Evolutionary conservation across 83 land plant species (phyloP), one percentile per base, ranked within the genome.

Genomic region (Picea abies): DNA sequence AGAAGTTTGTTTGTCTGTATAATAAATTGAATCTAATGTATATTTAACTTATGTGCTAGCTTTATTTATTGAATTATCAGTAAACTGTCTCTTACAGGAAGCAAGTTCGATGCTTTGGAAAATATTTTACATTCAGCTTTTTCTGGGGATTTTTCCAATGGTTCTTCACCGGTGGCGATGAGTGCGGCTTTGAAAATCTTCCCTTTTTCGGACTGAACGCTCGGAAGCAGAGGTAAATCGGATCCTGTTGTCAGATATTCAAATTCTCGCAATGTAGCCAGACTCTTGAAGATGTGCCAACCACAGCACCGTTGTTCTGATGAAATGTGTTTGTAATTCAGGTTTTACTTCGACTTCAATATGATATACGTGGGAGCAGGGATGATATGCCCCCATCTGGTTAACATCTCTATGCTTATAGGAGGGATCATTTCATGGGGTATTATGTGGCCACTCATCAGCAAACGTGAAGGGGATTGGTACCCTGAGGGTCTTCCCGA

Each of bases 91-190:
- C 25, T n/a, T 10, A 7, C 95, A 94, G 96, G 87, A 92, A 89
- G 72, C 95, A 94, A 68, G 90, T 94, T 1, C 72, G 20, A 9
- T 89, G 90, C 19, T 89, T 94, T 67, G 80, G 85, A 79, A 90
- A 86, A 60, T 92, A 76, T 60, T 94, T 94, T 67, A 71, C 85
- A 32, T 4, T 86, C 17, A 94, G 96, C 63, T 92, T 94, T 80
- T 37, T 92, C 4, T 94, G 95, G 95, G 88, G 93, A 3, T 86
- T 94, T 81, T 94, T 94, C 86, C 90, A 94, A 76, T 92, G 96
- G 96, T 90, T 92, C 76, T 94, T 79, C 67, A 71, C 85, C 3
- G 89, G 93, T 3, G 86, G 83, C 65, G 85, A 79, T 1, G 65
- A 44, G 8, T 94, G 96, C 82, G 96, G 96, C 4, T 94, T 94